Percentiles rank a stretch among this genome's conserved stretches.
phyloP scores from a whole-genome alignment of 2,329 filamentous ascomycete genomes.

The Cladorrhinum sp. region DNA sequence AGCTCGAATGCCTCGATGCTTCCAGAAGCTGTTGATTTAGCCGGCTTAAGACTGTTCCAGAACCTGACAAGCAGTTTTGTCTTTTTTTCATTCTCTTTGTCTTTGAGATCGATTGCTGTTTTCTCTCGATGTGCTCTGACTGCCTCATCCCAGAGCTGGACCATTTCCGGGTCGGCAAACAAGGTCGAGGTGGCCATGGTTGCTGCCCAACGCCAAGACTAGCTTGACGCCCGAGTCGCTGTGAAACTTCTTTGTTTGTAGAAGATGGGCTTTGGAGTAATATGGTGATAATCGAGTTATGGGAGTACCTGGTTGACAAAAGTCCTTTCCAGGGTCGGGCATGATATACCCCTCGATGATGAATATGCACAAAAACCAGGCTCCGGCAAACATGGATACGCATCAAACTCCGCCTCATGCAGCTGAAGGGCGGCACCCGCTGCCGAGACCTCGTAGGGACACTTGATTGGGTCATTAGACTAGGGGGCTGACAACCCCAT shows the following conservation, averaged over 20 bases:
- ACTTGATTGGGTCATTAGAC: neutral
- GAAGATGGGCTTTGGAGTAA: neutral
- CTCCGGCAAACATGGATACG: neutral
- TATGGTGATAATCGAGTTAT: neutral
- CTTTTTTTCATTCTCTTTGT: neutral
- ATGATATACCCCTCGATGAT: neutral
- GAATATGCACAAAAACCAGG: neutral
- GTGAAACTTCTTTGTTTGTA: neutral
- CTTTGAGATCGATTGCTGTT: neutral
- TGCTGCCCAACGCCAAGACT: neutral
- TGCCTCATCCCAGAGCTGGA: slow-evolving; percentile 7
- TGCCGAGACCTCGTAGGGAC: no score
- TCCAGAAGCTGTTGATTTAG: neutral
- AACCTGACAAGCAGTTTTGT: neutral
- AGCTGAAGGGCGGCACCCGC: neutral
- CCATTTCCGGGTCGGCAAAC: slow-evolving; percentile 5
- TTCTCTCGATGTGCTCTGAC: slow-evolving; percentile 4
- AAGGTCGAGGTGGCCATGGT: neutral
- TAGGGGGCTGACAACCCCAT: neutral
- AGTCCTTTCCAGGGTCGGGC: no score
- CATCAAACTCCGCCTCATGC: neutral
- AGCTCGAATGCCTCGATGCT: neutral
- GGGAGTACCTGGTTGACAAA: no score
- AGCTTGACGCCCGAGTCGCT: neutral
- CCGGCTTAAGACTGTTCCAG: neutral